phyloP scores from a whole-genome alignment of 2,329 filamentous ascomycete genomes.

The Fusarium dimerum region DNA sequence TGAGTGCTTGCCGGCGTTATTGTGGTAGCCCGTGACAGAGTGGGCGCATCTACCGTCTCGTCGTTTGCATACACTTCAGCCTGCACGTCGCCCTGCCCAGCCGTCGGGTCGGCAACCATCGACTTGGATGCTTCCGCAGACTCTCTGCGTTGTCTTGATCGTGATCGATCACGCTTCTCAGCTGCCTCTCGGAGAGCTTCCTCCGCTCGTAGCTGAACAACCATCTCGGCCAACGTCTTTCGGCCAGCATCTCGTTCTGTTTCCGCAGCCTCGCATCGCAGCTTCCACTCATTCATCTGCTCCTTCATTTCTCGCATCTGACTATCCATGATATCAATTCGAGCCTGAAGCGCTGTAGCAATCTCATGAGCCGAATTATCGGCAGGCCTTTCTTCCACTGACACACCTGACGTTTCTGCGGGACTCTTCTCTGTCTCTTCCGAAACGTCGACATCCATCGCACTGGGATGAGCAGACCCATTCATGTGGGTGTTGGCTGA shows the following conservation, averaged over 20 bases:
- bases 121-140: slow-evolving; percentile 11
- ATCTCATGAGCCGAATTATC: slow-evolving; percentile 41
- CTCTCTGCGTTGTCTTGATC: slow-evolving; percentile 31
- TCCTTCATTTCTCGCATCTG: slow-evolving; percentile 82
- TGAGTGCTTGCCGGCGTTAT: slow-evolving; percentile 47
- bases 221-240: slow-evolving; percentile 83
- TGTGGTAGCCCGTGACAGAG: slow-evolving; percentile 50
- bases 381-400: slow-evolving; percentile 34
- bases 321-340: slow-evolving; percentile 72
- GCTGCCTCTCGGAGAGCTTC: slow-evolving; percentile 51
- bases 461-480: slow-evolving; percentile 24
- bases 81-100: slow-evolving; percentile 15
- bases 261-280: slow-evolving; percentile 79
- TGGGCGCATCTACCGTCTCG: slow-evolving; percentile 41
- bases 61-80: slow-evolving; percentile 27
- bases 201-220: slow-evolving; percentile 75
- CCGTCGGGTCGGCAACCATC: slow-evolving; percentile 20
- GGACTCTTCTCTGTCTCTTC: slow-evolving; percentile 17
- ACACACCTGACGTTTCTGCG: slow-evolving; percentile 28
- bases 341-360: slow-evolving; percentile 53
- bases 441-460: slow-evolving; percentile 20
- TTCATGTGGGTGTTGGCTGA: slow-evolving; percentile 41
- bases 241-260: slow-evolving; percentile 71
- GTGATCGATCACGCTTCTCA: slow-evolving; percentile 42
- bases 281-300: slow-evolving; percentile 76